phyloP scores from a whole-genome alignment of 2,329 filamentous ascomycete genomes.

The Fusarium sp. region DNA sequence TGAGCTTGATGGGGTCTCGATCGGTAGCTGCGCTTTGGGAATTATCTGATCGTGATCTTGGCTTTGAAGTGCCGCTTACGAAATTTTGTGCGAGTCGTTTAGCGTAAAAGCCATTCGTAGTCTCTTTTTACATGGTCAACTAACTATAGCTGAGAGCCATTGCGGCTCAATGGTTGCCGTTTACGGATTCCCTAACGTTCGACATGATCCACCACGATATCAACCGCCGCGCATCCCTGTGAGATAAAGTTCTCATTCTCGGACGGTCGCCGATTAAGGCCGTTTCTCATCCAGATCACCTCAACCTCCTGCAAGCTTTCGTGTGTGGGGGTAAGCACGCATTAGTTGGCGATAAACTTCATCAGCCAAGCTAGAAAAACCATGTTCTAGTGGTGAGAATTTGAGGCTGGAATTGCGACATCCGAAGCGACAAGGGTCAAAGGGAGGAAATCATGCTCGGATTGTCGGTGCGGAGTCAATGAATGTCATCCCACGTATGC shows the following conservation, averaged over 20 bases:
- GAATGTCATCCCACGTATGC: not conserved
- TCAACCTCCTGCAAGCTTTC: not conserved
- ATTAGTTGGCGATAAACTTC: not conserved
- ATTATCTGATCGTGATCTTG: not conserved
- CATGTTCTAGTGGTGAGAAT: constrained; percentile 5
- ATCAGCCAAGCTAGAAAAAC: not conserved
- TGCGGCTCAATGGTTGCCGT: not conserved
- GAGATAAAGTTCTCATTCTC: not conserved
- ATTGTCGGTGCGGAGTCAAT: constrained; percentile 7
- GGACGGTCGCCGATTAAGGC: not conserved
- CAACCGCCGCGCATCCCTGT: not conserved
- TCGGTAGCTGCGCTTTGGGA: not conserved
- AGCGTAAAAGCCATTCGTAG: not conserved
- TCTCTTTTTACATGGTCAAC: rapidly evolving
- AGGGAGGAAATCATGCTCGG: not conserved
- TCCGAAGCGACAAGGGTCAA: constrained; percentile 21
- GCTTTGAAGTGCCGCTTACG: not conserved
- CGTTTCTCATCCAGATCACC: not conserved
- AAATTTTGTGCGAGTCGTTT: rapidly evolving
- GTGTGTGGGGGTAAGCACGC: constrained; percentile 3
- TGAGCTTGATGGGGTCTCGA: not conserved
- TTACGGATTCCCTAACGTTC: not conserved
- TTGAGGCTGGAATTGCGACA: constrained; percentile 31
- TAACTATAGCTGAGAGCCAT: not conserved
- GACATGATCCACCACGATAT: not conserved